Conservation (phyloP, 805 yeast species). For the Wickerhamomyces rabaulensis region DNA sequence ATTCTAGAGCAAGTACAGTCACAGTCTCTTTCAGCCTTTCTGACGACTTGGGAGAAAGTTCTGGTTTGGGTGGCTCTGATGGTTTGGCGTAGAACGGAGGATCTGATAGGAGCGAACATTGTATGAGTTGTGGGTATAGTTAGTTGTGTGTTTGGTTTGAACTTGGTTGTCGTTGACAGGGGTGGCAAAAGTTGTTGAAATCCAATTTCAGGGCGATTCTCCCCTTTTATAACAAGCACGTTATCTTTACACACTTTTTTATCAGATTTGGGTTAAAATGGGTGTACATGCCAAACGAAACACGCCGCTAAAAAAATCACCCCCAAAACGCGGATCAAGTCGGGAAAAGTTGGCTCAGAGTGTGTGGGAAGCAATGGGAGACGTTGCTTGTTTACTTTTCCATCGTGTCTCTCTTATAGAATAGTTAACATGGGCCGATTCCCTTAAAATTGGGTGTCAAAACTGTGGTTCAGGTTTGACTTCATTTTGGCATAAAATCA, state of each 20-base stretch:
- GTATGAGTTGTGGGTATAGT: background rate
- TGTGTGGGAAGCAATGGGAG: too few species aligned
- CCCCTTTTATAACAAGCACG: background rate
- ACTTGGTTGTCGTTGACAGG: background rate
- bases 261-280: background rate
- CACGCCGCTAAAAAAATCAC: background rate
- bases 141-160: background rate
- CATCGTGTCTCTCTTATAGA: too few species aligned
- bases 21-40: constrained; percentile 21
- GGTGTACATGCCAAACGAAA: background rate
- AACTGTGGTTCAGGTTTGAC: background rate
- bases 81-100: constrained; percentile 7
- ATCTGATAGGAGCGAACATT: constrained; percentile 10
- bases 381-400: too few species aligned
- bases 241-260: background rate
- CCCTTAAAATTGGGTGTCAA: background rate
- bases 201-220: background rate
- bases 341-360: too few species aligned
- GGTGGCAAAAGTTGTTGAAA: background rate
- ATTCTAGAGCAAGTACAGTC: constrained; percentile 23
- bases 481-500: background rate
- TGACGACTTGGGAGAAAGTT: constrained; percentile 6
- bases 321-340: background rate
- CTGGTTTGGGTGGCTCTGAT: constrained; percentile 5
- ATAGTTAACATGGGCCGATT: too few species aligned